Base-by-base conservation (phyloP, 192 early-diverging fungal species). In the Spizellomyces punctatus region DNA sequence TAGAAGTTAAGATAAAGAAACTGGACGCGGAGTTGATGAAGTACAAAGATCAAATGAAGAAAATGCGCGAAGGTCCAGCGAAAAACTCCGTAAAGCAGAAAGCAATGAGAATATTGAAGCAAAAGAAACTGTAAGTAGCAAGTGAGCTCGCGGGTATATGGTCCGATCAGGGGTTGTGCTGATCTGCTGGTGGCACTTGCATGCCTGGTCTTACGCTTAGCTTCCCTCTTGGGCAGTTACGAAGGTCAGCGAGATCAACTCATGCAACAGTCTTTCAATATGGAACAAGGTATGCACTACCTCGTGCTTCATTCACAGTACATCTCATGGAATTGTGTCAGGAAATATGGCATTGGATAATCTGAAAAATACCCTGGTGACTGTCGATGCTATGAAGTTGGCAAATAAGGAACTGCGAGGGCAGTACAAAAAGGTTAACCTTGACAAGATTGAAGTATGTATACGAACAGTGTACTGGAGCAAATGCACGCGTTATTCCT, bases 251-350 rank as follows among this genome's bases (percentile, higher is more conserved):
- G 94, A 47, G 95, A 99, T 68, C 92, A 96, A 73, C 85, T 98
- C 55, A 90, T 90, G 80, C 95, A 96, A 78, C 95, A 98, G 79
- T 90, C 96, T 43, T 98, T 96, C 76, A 99, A 98, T 82, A 99
- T 99, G 98, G 98, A 99, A 79, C 95, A 96, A 83, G 92, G 94
- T 52, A 78, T 82, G 57, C 27, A 36, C 27, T 36, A 36, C 27
- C 27, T 36, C 27, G 27, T 36, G 27, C 86, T 92, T 68, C 12
- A 10, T 64, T 59, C 16, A 7, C 17, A 71, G 6, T 4, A 8
- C 9, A 58, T 12, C 57, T 58, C 22, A 58, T 16, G 16, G 0
- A 36, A 36, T 36, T 36, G 27, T 36, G 36, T 8, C 74, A 81
- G 83, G 79, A 6, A 71, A 27, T 12, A 84, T 88, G 81, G 92